Base-by-base conservation (phyloP, 2,329 filamentous ascomycete species). In the Nemania abortiva region DNA sequence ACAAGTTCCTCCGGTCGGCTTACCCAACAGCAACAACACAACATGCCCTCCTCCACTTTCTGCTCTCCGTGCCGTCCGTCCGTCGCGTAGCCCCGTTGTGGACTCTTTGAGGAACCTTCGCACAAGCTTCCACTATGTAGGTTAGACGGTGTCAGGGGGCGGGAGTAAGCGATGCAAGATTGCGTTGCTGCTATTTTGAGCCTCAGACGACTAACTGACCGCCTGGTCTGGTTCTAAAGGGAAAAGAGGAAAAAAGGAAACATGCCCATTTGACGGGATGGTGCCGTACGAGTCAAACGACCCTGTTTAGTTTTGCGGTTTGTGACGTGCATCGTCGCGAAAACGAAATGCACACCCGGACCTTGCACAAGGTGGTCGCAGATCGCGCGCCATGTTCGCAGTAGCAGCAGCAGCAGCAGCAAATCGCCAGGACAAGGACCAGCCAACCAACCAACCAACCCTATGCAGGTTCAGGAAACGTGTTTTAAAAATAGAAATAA, bases 91-190 rank as follows among this genome's bases (percentile, higher is more conserved):
- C 57, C 61, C 70, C 70, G 73, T 71, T 63, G 69, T 68, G 57
- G 63, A 66, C 34, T 60, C 31, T 50, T 57, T 34, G 24, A 56
- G 58, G 39, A 72, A 68, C 39, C 56, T 61, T 65, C 54, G 50
- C 42, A 37, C 45, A 53, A 47, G 65, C 61, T 63, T 70, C 64
- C 49, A 57, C 56, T 53, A 29, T 13, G 15, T 24, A 34, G 45
- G 22, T 27, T 27, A 52, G 62, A 55, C 59, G 37, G 54, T 71
- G 66, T 73, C 69, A 74, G 72, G 68, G 72, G 72, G 69, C 64
- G 72, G 75, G 71, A 74, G 69, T 61, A 70, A 74, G 73, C 73
- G 67, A 74, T 73, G 63, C 61, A 65, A 75, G 71, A 73, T 70
- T 68, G 65, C 45, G 70, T 64, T 72, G 54, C 69, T 72, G 15